A percentile compares a stretch with the other conserved stretches of the same genome.
Conservation (phyloP, 306 rosid genomes). For the Biancaea sappan region DNA sequence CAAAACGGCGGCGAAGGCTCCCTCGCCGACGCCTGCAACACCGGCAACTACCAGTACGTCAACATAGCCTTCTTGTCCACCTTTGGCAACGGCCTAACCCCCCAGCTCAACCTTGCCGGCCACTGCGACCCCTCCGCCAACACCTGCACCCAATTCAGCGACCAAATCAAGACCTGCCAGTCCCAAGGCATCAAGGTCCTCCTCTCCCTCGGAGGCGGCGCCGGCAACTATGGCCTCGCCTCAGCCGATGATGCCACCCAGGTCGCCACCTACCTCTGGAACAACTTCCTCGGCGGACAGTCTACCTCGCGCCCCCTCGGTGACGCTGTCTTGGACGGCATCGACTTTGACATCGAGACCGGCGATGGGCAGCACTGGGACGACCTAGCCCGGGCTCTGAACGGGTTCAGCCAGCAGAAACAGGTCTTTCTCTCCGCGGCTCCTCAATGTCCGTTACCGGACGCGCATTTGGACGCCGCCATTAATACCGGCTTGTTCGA, state of each 20-base stretch:
- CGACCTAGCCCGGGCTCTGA: slow-evolving; percentile 45
- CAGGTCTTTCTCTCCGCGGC: slow-evolving; percentile 51
- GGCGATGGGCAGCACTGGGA: slow-evolving; percentile 39
- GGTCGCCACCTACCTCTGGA: slow-evolving; percentile 52
- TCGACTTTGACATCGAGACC: slow-evolving; percentile 62
- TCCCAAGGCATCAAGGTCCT: slow-evolving; percentile 51
- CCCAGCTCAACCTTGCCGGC: slow-evolving; percentile 47
- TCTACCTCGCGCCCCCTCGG: slow-evolving; percentile 56
- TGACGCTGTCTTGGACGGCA: slow-evolving; percentile 53
- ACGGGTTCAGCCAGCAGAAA: slow-evolving; percentile 15
- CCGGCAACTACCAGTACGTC: slow-evolving; percentile 60
- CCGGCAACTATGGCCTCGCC: slow-evolving; percentile 42
- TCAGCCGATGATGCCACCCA: slow-evolving; percentile 48
- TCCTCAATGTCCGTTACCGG: slow-evolving; percentile 62
- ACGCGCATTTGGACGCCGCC: slow-evolving; percentile 43
- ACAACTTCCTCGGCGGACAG: slow-evolving; percentile 56
- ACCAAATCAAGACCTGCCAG: slow-evolving; percentile 49
- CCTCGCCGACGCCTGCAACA: slow-evolving; percentile 50
- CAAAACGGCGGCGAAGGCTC: slow-evolving; percentile 51
- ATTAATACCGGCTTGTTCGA: slow-evolving; percentile 57
- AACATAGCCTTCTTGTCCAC: slow-evolving; percentile 56
- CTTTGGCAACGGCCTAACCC: slow-evolving; percentile 53
- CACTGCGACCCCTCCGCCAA: slow-evolving; percentile 39
- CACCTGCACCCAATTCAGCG: slow-evolving; percentile 36
- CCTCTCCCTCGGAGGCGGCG: slow-evolving; percentile 59